Base-by-base conservation (phyloP, 2,329 filamentous ascomycete genomes). In the Aureobasidium sp. region DNA sequence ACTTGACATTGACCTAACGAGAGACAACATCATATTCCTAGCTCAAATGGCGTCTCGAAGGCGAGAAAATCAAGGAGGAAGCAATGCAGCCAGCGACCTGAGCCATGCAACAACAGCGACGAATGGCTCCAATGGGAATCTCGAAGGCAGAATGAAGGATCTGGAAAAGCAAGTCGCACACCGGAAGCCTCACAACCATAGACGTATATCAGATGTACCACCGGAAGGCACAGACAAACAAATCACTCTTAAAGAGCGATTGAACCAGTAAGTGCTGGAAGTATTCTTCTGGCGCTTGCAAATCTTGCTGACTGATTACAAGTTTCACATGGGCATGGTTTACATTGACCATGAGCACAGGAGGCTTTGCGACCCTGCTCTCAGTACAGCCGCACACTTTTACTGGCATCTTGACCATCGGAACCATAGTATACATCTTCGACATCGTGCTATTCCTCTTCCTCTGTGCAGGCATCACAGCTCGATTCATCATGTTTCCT, bases 391-490 rank as follows among this genome's bases (percentile, higher is more conserved):
- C 77, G 0, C 76, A 77, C 61, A 63, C 67, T 1, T 84, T 83
- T 65, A 67, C 67, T 0, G 81, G 81, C 25, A 75, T 84, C 16
- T 72, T 77, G 61, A 76, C 73, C 8, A 79, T 83, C 60, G 81
- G 81, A 25, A 78, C 79, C 32, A 66, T 79, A 62, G 74, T 62
- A n/a, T 62, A 62, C 53, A 59, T 62, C 44, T 51, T 62, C 45
- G 61, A 62, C 47, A 36, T 62, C 7, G 61, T 62, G 14, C 29
- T 62, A 2, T 62, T 62, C 45, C 29, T 65, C 36, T 9, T 62
- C 21, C 59, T 65, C 37, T 54, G 61, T 59, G 29, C 55, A 25
- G 34, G 16, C 21, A 59, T 63, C 11, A 49, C 50, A 30, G 36
- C 50, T n/a, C 51, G 57, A 13, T 51, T 61, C 45, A 47, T 62